Conservation (phyloP, 2,329 filamentous ascomycete genomes). For the Seiridium unicorne region DNA sequence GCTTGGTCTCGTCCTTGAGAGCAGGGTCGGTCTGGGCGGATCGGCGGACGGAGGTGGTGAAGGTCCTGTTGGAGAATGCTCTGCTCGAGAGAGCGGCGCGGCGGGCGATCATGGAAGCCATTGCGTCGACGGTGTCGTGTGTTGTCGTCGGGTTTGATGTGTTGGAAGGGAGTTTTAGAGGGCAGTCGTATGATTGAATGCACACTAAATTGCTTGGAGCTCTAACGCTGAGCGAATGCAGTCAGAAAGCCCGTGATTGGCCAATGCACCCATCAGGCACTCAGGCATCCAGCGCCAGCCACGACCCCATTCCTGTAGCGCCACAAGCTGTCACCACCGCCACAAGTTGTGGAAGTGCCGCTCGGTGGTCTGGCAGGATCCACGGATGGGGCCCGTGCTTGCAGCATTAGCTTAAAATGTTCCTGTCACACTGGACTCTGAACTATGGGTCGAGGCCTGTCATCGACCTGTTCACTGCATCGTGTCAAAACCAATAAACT, state of each 20-base stretch:
- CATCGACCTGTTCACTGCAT: not conserved
- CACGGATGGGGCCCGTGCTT: not conserved
- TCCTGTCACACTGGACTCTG: not conserved
- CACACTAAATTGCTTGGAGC: not conserved
- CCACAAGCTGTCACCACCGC: not conserved
- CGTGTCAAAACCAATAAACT: not conserved
- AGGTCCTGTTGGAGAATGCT: constrained; percentile 33
- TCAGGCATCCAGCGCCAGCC: not conserved
- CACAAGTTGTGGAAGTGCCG: not conserved
- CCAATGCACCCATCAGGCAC: not conserved
- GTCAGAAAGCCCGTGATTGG: not conserved
- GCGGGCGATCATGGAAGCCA: constrained; percentile 57
- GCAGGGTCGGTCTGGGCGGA: constrained; percentile 36
- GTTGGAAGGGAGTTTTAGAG: not conserved
- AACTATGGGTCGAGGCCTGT: not conserved
- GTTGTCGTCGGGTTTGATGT: not conserved
- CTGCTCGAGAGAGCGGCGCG: constrained; percentile 32
- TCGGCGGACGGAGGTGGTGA: constrained; percentile 53
- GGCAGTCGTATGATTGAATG: constrained; percentile 1
- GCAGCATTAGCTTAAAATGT: not conserved
- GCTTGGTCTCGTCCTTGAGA: constrained; percentile 59
- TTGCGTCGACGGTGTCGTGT: constrained; percentile 29
- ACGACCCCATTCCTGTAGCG: not conserved
- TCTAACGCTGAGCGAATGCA: not conserved
- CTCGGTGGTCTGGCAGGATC: too few relatives aligned